A percentile compares a stretch with the other conserved stretches of the same genome.
Conservation (phyloP, 164 flowering plant genomes). For the Magnolia sinica region DNA sequence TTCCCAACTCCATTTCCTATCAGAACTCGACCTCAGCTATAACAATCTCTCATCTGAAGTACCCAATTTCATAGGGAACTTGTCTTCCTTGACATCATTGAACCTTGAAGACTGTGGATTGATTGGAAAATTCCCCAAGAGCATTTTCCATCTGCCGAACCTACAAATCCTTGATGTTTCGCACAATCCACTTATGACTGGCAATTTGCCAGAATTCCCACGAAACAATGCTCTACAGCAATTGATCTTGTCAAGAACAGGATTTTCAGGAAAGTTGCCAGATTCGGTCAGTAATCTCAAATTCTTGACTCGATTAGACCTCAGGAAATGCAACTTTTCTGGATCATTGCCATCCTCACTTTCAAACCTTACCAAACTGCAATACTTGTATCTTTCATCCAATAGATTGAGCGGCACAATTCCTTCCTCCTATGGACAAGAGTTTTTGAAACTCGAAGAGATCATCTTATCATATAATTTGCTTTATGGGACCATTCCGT, state of each 20-base stretch:
- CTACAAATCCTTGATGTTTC: conserved; percentile 25
- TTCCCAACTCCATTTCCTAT: not conserved
- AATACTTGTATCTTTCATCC: conserved; percentile 34
- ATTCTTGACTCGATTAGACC: conserved; percentile 23
- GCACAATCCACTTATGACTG: conserved; percentile 17
- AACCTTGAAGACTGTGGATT: conserved; percentile 13
- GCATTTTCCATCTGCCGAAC: conserved; percentile 18
- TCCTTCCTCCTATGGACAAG: conserved; percentile 18
- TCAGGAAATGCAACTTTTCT: conserved; percentile 22
- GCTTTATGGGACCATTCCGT: conserved; percentile 36
- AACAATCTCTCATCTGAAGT: conserved; percentile 11
- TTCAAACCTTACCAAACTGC: conserved; percentile 25
- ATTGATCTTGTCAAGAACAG: conserved; percentile 12
- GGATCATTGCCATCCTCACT: conserved; percentile 37
- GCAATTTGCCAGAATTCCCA: too few species aligned
- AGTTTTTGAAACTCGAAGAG: conserved; percentile 17
- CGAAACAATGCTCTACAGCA: too few species aligned
- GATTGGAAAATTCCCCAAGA: conserved; percentile 24
- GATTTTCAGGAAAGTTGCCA: conserved; percentile 28
- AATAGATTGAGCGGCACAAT: conserved; percentile 39
- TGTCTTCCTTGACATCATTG: conserved; percentile 13
- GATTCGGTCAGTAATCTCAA: conserved; percentile 7
- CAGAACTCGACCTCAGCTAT: not conserved
- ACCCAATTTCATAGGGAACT: conserved; percentile 16
- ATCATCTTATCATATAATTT: conserved; percentile 30